phyloP scores from a whole-genome alignment of 495 filamentous ascomycete genomes.

The Lepidopterella palustris region DNA sequence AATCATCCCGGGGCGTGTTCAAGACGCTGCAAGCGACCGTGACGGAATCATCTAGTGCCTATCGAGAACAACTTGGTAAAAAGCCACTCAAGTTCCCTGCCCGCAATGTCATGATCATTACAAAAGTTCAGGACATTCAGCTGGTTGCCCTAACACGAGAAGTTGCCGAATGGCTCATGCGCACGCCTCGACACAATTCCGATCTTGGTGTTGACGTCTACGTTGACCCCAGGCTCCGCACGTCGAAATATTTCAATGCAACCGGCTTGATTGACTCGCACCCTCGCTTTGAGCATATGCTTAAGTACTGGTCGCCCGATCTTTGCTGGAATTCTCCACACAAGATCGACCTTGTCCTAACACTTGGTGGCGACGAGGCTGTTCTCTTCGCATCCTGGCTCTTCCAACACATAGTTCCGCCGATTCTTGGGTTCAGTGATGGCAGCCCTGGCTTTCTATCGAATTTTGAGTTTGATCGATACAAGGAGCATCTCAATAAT shows the following conservation, averaged over 20 bases:
- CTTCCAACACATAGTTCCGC: conserved; percentile 88
- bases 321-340: conserved; percentile 85
- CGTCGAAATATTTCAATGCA: conserved; percentile 78
- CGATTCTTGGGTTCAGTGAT: conserved; percentile 79
- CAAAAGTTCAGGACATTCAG: conserved; percentile 88
- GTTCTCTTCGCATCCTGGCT: conserved; percentile 90
- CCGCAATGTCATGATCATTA: conserved; percentile 89
- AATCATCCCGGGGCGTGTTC: conserved; percentile 89
- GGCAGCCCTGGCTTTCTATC: conserved; percentile 89
- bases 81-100: conserved; percentile 82
- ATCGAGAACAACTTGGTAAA: conserved; percentile 84
- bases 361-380: conserved; percentile 86
- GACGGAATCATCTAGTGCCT: conserved; percentile 86
- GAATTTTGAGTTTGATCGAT: conserved; percentile 80
- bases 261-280: conserved; percentile 63
- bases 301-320: conserved; percentile 90
- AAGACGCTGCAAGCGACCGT: conserved; percentile 84
- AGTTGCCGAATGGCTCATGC: conserved; percentile 76
- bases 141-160: conserved; percentile 81
- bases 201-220: conserved; percentile 84
- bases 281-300: conserved; percentile 65
- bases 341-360: conserved; percentile 87
- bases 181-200: conserved; percentile 72
- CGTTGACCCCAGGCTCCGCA: conserved; percentile 82
- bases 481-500: conserved; percentile 70